Evolutionary conservation across 805 yeast genomes (phyloP).

Genomic region (Candida xyloterini): DNA sequence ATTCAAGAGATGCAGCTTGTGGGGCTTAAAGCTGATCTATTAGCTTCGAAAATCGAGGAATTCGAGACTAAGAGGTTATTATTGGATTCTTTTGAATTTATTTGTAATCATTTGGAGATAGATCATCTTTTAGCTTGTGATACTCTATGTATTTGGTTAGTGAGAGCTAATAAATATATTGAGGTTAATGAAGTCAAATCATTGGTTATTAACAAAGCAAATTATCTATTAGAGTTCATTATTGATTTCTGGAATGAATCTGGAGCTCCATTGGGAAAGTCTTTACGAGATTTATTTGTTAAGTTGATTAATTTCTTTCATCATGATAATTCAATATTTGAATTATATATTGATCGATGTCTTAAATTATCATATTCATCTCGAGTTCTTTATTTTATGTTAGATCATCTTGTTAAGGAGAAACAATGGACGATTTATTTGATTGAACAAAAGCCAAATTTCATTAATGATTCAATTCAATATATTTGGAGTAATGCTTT

Average conservation of each 20-base stretch:
- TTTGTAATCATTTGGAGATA: slow-evolving; percentile 1
- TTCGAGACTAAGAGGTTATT: not conserved
- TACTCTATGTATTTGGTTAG: slow-evolving; percentile 61
- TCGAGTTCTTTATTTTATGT: slow-evolving; percentile 58
- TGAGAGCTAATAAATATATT: slow-evolving; percentile 47
- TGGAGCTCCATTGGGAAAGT: slow-evolving; percentile 67
- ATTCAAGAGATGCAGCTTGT: slow-evolving; percentile 6
- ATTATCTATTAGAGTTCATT: slow-evolving; percentile 46
- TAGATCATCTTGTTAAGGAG: slow-evolving; percentile 55
- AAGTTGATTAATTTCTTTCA: slow-evolving; percentile 32
- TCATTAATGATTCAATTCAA: slow-evolving; percentile 45
- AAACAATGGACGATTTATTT: slow-evolving; percentile 41
- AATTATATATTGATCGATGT: slow-evolving; percentile 42
- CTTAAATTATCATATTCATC: slow-evolving; percentile 46
- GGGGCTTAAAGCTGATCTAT: not conserved
- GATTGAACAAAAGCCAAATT: slow-evolving; percentile 41
- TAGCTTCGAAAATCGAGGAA: not conserved
- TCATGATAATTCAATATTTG: slow-evolving; percentile 24
- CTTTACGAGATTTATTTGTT: slow-evolving; percentile 56
- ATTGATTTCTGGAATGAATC: slow-evolving; percentile 70
- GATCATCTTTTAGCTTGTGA: slow-evolving; percentile 43
- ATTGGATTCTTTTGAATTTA: not conserved
- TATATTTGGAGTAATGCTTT: slow-evolving; percentile 56
- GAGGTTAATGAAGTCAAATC: not conserved
- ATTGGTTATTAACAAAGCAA: slow-evolving; percentile 1